phyloP scores from a whole-genome alignment of 257 asterid species.

The Paulownia fortunei region DNA sequence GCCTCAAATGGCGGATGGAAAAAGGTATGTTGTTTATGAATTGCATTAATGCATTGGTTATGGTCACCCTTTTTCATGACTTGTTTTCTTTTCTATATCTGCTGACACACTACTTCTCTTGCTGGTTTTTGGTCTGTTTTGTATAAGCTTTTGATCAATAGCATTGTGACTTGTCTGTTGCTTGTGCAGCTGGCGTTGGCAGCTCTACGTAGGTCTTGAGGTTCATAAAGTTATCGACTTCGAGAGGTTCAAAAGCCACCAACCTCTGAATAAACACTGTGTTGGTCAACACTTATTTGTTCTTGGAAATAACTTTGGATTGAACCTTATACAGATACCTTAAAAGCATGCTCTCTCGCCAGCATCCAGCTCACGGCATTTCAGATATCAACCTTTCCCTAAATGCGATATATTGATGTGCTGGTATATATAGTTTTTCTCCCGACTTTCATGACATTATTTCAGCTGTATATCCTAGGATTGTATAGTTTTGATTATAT shows the following conservation, averaged over 20 bases:
- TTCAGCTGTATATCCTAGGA: not conserved
- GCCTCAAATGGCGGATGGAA: not conserved
- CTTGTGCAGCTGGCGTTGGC: constrained; percentile 82
- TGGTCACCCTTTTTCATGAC: not conserved
- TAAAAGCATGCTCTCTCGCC: constrained; percentile 60
- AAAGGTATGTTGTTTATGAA: not conserved
- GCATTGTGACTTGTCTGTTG: not conserved
- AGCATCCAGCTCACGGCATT: constrained; percentile 57
- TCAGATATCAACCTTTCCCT: constrained; percentile 58
- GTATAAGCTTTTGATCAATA: constrained; percentile 6
- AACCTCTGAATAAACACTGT: constrained; percentile 6
- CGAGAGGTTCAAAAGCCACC: constrained; percentile 64
- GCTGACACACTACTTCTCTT: not conserved
- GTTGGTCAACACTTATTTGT: constrained; percentile 23
- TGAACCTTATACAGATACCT: constrained; percentile 63
- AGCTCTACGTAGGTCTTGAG: constrained; percentile 70
- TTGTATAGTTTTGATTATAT: not conserved
- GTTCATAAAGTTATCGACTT: constrained; percentile 58
- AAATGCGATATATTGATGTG: constrained; percentile 56
- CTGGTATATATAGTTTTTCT: constrained; percentile 58
- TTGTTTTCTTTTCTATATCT: no score
- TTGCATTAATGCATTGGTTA: not conserved
- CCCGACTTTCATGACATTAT: constrained; percentile 3
- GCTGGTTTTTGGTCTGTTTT: not conserved
- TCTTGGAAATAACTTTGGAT: constrained; percentile 29